Percentiles rank a stretch among this genome's conserved stretches.
phyloP scores from a whole-genome alignment of 805 yeast species.

The Nadsonia fulvescens region DNA sequence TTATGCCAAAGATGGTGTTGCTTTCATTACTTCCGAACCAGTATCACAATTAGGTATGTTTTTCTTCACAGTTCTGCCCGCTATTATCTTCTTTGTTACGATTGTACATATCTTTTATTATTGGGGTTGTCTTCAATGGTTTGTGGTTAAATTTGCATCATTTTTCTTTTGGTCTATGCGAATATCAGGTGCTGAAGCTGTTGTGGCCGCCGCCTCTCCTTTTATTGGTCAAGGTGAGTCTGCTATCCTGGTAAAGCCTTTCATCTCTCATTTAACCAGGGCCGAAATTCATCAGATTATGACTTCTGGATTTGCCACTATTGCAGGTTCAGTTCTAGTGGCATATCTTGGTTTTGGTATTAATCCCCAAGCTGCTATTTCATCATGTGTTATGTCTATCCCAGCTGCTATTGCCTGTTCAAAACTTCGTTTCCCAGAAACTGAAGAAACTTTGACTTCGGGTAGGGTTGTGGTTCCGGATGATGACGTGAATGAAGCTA shows the following conservation, averaged over 20 bases:
- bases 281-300: conserved; percentile 46
- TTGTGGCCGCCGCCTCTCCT: conserved; percentile 50
- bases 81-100: conserved; percentile 45
- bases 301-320: conserved; percentile 49
- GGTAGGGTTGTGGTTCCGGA: conserved; percentile 31
- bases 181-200: conserved; percentile 46
- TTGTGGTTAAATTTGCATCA: conserved; percentile 33
- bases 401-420: conserved; percentile 49
- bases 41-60: conserved; percentile 28
- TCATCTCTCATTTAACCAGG: conserved; percentile 36
- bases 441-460: conserved; percentile 32
- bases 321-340: conserved; percentile 45
- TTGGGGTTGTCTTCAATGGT: conserved; percentile 43
- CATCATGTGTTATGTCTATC: conserved; percentile 51
- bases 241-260: conserved; percentile 41
- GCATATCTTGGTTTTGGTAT: conserved; percentile 45
- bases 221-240: conserved; percentile 50
- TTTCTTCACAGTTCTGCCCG: conserved; percentile 39
- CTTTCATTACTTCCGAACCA: conserved; percentile 30
- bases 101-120: conserved; percentile 41
- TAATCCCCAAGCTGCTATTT: conserved; percentile 42
- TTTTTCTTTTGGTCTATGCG: conserved; percentile 42
- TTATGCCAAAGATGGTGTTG: conserved; percentile 42
- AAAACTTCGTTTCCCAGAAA: conserved; percentile 40
- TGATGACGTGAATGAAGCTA: conserved; percentile 24